Conservation (phyloP, 1,284 basidiomycete genomes). For the Marasmius fiardii region DNA sequence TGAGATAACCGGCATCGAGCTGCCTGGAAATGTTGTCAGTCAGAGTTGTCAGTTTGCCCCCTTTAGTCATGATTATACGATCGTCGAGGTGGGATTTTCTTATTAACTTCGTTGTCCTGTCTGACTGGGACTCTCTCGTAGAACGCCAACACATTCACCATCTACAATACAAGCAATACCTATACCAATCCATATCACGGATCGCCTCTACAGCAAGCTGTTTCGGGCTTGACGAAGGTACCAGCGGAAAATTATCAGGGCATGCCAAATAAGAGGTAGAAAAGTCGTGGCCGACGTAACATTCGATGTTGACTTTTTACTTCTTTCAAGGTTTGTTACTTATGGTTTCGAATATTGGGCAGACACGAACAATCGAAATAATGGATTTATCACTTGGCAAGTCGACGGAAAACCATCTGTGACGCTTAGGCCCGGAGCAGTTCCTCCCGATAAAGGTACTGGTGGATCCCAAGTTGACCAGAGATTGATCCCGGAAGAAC, state of each 20-base stretch:
- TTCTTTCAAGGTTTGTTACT: background rate
- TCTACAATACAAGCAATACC: conserved; percentile 46
- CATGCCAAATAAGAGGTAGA: conserved; percentile 39
- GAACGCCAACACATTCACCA: conserved; percentile 41
- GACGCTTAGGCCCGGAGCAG: conserved; percentile 50
- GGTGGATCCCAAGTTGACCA: conserved; percentile 49
- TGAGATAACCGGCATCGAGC: background rate
- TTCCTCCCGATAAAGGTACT: conserved; percentile 48
- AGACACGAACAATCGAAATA: conserved; percentile 47
- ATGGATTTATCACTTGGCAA: conserved; percentile 68
- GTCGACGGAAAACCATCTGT: conserved; percentile 49
- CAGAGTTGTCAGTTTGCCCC: conserved; percentile 69
- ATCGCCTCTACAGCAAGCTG: conserved; percentile 52
- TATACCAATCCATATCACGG: conserved; percentile 57
- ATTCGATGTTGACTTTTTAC: background rate
- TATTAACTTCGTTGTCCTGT: background rate
- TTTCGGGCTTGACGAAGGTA: conserved; percentile 47
- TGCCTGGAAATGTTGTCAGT: conserved; percentile 47
- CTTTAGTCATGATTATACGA: conserved; percentile 55
- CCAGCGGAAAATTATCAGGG: conserved; percentile 58
- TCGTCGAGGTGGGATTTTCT: conserved; percentile 28
- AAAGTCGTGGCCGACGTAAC: conserved; percentile 38
- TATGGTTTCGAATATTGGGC: conserved; percentile 69
- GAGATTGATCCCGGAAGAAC: conserved; percentile 72
- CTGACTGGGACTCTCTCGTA: background rate